These are phyloP conservation scores for Linderina pennispora DNA, from an alignment of 192 early-diverging fungal genomes.

Conservation along the genomic window DNA sequence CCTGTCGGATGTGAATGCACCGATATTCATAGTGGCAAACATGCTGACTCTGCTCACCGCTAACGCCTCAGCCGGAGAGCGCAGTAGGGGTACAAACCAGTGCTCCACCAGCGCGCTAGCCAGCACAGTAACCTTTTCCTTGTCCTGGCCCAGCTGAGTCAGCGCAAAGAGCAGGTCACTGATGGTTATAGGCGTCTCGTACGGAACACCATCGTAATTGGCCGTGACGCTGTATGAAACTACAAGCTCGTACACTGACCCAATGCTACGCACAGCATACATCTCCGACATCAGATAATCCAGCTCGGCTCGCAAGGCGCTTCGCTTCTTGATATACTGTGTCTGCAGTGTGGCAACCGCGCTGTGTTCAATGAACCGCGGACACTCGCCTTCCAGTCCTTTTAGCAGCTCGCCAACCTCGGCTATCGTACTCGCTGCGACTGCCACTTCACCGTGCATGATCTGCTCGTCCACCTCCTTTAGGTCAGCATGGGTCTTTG, in stretches of 20 bases:
- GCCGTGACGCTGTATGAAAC: conserved; percentile 15
- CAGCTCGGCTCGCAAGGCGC: conserved; percentile 29
- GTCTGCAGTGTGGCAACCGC: conserved; percentile 10
- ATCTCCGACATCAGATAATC: conserved; percentile 29
- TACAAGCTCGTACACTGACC: conserved; percentile 14
- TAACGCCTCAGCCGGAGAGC: conserved; percentile 15
- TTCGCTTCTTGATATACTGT: conserved; percentile 20
- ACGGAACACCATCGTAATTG: conserved; percentile 31
- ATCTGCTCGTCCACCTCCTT: conserved; percentile 40
- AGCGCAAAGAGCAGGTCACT: conserved; percentile 42
- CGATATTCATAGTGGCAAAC: conserved; percentile 30
- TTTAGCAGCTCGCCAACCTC: conserved; percentile 22
- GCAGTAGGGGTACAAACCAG: conserved; percentile 31
- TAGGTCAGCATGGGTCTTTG: conserved; percentile 36
- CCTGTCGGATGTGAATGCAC: conserved; percentile 12
- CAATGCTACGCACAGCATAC: conserved; percentile 6
- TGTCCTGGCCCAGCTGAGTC: conserved; percentile 28
- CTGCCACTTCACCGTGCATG: conserved; percentile 31
- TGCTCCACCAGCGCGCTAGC: conserved; percentile 11
- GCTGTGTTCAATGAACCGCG: neutral
- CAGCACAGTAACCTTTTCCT: conserved; percentile 10
- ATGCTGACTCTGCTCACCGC: conserved; percentile 11
- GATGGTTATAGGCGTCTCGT: conserved; percentile 33
- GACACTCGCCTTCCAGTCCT: conserved; percentile 15
- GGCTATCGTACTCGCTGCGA: conserved; percentile 31